Evolutionary conservation across 2,329 filamentous ascomycete species (phyloP).

Genomic region (Orbilia javanica): DNA sequence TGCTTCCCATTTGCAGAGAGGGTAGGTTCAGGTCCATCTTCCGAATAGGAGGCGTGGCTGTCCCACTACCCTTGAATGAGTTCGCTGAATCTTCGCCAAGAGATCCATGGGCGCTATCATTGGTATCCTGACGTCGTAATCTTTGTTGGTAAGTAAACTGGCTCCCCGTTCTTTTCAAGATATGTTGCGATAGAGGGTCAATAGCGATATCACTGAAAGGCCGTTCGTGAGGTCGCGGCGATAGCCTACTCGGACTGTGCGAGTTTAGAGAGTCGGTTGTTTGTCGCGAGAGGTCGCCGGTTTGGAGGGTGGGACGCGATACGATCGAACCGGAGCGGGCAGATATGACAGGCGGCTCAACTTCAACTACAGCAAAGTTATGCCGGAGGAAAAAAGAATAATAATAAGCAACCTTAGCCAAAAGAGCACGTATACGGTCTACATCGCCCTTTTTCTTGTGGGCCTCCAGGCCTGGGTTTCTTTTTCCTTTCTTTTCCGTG

Average conservation of each 20-base stretch:
- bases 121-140: conserved; percentile 52
- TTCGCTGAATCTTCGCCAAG: conserved; percentile 47
- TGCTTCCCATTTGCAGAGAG: conserved; percentile 25
- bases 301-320: conserved; percentile 45
- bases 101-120: conserved; percentile 49
- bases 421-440: conserved; percentile 3
- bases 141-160: conserved; percentile 31
- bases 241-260: conserved; percentile 29
- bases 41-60: conserved; percentile 45
- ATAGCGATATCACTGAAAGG: conserved; percentile 44
- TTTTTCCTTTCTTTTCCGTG: background rate
- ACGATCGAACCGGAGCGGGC: conserved; percentile 7
- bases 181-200: conserved; percentile 51
- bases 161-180: conserved; percentile 45
- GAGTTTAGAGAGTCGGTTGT: conserved; percentile 49
- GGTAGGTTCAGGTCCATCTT: conserved; percentile 33
- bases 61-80: conserved; percentile 40
- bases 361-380: conserved; percentile 23
- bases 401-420: conserved; percentile 13
- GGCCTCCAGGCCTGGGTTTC: background rate
- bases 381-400: conserved; percentile 1
- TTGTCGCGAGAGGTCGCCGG: conserved; percentile 44
- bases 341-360: conserved; percentile 23
- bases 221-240: conserved; percentile 34
- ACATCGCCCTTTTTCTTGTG: background rate